A percentile compares a stretch with the other conserved stretches of the same genome.
Conservation (phyloP, 208 protist genomes). For the Novymonas esmeraldas region DNA sequence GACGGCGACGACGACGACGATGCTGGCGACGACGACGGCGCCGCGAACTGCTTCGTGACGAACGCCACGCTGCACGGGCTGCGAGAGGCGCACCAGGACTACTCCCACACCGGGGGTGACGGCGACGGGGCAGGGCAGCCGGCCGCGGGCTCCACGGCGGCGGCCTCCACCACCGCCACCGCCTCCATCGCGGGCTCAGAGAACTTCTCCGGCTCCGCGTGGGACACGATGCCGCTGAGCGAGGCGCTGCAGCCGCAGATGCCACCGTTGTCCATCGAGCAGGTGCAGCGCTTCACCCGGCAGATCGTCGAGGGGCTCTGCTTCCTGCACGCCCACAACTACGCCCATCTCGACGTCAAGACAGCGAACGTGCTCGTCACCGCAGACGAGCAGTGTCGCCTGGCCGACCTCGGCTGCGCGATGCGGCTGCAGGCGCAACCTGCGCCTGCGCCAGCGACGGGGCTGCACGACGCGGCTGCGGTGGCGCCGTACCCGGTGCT, state of each 20-base stretch:
- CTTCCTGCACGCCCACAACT: slow-evolving; percentile 84
- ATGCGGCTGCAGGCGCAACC: slow-evolving; percentile 59
- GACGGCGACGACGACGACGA: slow-evolving; percentile 2
- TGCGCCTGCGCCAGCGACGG: background rate
- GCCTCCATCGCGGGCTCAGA: background rate
- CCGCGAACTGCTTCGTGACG: slow-evolving; percentile 19
- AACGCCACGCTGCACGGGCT: slow-evolving; percentile 6
- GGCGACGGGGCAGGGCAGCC: slow-evolving; percentile 9
- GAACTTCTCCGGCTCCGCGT: slow-evolving; percentile 24
- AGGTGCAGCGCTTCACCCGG: slow-evolving; percentile 66
- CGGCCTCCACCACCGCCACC: background rate
- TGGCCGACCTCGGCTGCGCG: slow-evolving; percentile 94
- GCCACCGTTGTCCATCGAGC: slow-evolving; percentile 56
- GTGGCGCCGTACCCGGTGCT: slow-evolving; percentile 45
- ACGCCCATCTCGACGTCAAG: slow-evolving; percentile 93
- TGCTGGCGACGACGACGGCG: background rate
- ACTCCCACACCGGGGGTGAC: background rate
- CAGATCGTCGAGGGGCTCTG: slow-evolving; percentile 77
- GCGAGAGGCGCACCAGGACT: background rate
- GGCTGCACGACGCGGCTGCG: slow-evolving; percentile 1
- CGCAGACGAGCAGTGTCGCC: slow-evolving; percentile 67
- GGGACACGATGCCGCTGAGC: slow-evolving; percentile 30
- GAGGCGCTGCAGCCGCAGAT: slow-evolving; percentile 44
- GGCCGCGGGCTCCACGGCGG: background rate
- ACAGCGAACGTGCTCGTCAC: slow-evolving; percentile 89